These are phyloP conservation scores for Pouteria glomerata DNA, from an alignment of 148 eudicot genomes.

Conservation along the genomic window DNA sequence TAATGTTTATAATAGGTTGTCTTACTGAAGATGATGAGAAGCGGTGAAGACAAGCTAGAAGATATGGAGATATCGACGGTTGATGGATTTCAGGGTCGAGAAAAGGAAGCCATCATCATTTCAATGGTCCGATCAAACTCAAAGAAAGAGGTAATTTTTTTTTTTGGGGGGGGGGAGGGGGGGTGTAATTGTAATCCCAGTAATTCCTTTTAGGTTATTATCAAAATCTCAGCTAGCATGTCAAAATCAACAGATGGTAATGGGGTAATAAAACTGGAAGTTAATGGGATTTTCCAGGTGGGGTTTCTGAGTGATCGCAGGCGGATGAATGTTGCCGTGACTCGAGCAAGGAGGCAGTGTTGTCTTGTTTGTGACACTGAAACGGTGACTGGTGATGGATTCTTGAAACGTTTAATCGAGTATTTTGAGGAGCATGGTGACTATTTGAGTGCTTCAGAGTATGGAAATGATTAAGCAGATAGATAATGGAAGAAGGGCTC, in stretches of 20 bases:
- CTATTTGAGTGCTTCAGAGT: constrained; percentile 93
- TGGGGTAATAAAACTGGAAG: not conserved
- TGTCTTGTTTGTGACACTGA: constrained; percentile 90
- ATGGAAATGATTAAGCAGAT: constrained; percentile 36
- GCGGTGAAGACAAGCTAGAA: constrained; percentile 65
- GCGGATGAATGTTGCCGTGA: constrained; percentile 98
- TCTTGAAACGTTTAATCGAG: constrained; percentile 79
- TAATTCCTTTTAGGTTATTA: not conserved
- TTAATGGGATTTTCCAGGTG: constrained; percentile 43
- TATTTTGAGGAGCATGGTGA: constrained; percentile 95
- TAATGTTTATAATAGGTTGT: constrained; percentile 57
- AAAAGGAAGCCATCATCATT: constrained; percentile 93
- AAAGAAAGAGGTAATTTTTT: constrained; percentile 73
- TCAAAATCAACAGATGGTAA: not conserved
- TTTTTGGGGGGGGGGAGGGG: no score
- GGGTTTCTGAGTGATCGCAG: constrained; percentile 90
- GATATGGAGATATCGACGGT: constrained; percentile 92
- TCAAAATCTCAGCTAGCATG: not conserved
- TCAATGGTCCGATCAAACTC: constrained; percentile 99
- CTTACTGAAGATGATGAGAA: constrained; percentile 59
- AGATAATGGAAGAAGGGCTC: not conserved
- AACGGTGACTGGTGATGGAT: constrained; percentile 78
- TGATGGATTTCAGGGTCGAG: constrained; percentile 98
- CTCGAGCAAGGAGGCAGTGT: constrained; percentile 96
- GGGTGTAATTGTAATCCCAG: not conserved